Evolutionary conservation across 345 rosid species (phyloP).

Genomic region (Populus pruinosa): DNA sequence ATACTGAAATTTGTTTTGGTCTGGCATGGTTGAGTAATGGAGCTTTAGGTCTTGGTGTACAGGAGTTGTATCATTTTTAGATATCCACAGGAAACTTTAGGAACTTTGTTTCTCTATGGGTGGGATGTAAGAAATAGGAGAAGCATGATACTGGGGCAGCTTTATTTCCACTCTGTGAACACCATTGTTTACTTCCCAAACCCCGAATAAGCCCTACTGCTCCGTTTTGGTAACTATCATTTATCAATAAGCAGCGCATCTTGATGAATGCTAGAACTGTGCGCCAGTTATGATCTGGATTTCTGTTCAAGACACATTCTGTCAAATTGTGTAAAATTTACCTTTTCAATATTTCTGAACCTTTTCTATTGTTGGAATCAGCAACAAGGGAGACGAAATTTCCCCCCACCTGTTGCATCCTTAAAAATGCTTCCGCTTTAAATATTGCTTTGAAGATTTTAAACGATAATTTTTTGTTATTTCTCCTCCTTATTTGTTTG

Average conservation of each 20-base stretch:
- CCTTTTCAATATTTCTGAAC: background rate
- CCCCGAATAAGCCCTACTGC: background rate
- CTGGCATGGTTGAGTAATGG: background rate
- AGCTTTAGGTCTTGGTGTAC: background rate
- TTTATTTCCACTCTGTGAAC: background rate
- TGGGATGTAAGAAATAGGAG: background rate
- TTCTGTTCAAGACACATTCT: background rate
- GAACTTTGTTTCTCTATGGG: too few species aligned
- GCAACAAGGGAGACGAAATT: background rate
- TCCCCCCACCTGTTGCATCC: background rate
- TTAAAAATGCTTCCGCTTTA: background rate
- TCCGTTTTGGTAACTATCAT: background rate
- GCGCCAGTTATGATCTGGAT: background rate
- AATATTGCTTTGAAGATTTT: background rate
- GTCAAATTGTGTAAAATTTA: background rate
- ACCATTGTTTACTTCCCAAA: background rate
- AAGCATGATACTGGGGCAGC: background rate
- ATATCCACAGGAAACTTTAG: background rate
- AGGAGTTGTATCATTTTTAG: background rate
- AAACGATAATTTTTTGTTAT: background rate
- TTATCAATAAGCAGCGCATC: background rate
- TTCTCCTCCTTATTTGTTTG: background rate
- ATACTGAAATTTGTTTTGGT: background rate
- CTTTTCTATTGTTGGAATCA: background rate
- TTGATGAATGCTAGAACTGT: background rate